These are phyloP conservation scores for Thermochaetoides thermophila DNA, from an alignment of 495 filamentous ascomycete genomes.

Conservation along the genomic window DNA sequence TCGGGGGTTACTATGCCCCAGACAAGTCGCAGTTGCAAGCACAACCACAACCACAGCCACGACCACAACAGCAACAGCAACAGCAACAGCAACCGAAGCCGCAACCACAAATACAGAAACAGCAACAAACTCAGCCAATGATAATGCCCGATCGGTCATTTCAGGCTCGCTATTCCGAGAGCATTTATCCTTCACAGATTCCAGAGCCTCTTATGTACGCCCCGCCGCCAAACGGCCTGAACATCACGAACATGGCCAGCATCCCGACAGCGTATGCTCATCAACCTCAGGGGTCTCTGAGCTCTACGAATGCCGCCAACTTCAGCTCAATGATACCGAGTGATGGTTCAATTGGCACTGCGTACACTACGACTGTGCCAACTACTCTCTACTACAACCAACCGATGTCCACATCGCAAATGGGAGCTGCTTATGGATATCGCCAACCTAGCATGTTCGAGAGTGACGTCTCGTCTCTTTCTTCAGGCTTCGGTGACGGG, in stretches of 20 bases:
- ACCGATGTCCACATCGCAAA: no score
- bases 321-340: conserved; percentile 13
- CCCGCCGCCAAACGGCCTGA: neutral
- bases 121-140: neutral
- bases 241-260: conserved; percentile 4
- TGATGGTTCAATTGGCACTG: no score
- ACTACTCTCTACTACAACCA: no score
- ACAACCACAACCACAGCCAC: conserved; percentile 2
- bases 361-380: no score
- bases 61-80: conserved; percentile 5
- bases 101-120: conserved; percentile 2
- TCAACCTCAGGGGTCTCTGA: conserved; percentile 16
- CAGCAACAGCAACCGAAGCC: neutral
- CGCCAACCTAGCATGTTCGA: conserved; percentile 17
- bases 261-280: conserved; percentile 3
- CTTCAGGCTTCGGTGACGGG: conserved; percentile 40
- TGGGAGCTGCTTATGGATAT: no score
- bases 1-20: no score
- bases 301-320: conserved; percentile 18
- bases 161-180: no score
- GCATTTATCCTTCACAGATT: no score
- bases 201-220: neutral
- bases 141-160: neutral
- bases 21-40: neutral
- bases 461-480: conserved; percentile 35